Base-by-base conservation (phyloP, 2,329 filamentous ascomycete genomes). In the Fusarium lateritium region DNA sequence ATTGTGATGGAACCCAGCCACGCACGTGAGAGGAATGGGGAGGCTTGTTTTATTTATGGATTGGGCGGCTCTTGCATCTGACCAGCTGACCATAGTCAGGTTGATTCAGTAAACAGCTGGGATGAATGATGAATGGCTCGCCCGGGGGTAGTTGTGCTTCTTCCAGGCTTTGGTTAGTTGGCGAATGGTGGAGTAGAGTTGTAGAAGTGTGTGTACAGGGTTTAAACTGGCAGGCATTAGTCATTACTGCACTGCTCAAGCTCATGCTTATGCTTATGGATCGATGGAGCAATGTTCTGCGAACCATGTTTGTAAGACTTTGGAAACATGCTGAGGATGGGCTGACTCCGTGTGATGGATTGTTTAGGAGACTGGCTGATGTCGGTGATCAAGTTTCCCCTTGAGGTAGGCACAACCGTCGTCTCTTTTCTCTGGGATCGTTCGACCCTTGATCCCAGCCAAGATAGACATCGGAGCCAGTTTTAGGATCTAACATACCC, bases 371-470 rank as follows among this genome's bases (percentile, higher is more conserved):
- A 45, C 33, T 19, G 40, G 51, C 26, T 33, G 28, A 46, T 51
- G 45, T 15, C 33, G 14, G 49, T 31, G 54, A 56, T 45, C 15
- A 40, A 33, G 46, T 22, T 40, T 47, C 24, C 56, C 42, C 24
- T 39, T 28, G 36, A 61, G 38, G 49, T 46, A 56, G 45, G 34
- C 56, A 39, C 40, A 52, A 46, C 47, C 19, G 40, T 62, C 56
- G 52, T 66, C 52, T 68, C 56, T 60, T 71, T 58, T 50, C 62
- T 53, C 28, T 22, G 14, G 46, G 31, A 42, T 24, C 19, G 28
- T 10, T 44, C 36, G 26, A 69, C 39, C 67, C 70, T 49, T 38
- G 65, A 72, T 67, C 70, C 65, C 38, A 39, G 70, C 40, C 55
- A 40, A 42, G 22, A 34, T 60, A 44, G 34, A 58, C 42, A 47